Base-by-base conservation (phyloP, 2,329 filamentous ascomycete genomes). In the Fusarium begoniae region DNA sequence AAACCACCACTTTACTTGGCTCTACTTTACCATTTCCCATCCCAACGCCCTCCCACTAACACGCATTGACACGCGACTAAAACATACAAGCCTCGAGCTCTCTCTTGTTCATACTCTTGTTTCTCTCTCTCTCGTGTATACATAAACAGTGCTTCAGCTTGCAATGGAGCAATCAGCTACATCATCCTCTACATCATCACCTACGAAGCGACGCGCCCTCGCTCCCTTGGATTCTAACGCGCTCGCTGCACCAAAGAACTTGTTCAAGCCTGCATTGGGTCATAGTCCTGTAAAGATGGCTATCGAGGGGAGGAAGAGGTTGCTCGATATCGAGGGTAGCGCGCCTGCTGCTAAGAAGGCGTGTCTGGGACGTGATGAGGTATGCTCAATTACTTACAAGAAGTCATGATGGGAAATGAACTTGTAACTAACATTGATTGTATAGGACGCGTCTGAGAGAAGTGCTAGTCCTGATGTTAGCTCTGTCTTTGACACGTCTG, bases 401-500 rank as follows among this genome's bases (percentile, higher is more conserved):
- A n/a, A 50, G 24, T 44, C 15, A 55, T 67, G 28, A 38, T 41
- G 8, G 22, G 8, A 51, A 20, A 40, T 24, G 11, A 28, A 63
- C 7, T 22, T 2, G 5, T 35, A 56, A 6, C 67, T 77, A n/a
- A 77, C 55, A 57, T 28, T 38, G 18, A 26, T 8, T 18, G 22
- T 44, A 2, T 44, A 79, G 75, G 75, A 77, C 77, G 71, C 76
- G 76, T 77, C 72, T 38, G 81, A 80, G 48, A 79, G 75, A 55
- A 81, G 80, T 43, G 71, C 77, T 10, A 82, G 84, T 17, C 84
- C 86, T 8, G 84, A 85, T 56, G 81, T 83, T 20, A 85, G 85
- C 24, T 88, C 87, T 26, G 78, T 89, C 44, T 88, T 89, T 69
- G 87, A 89, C 78, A 81, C 79, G 63, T 87, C 87, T 2, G 80